These are phyloP conservation scores for Rhizoctonia solani DNA, from an alignment of 1,284 basidiomycete genomes.

Conservation along the genomic window DNA sequence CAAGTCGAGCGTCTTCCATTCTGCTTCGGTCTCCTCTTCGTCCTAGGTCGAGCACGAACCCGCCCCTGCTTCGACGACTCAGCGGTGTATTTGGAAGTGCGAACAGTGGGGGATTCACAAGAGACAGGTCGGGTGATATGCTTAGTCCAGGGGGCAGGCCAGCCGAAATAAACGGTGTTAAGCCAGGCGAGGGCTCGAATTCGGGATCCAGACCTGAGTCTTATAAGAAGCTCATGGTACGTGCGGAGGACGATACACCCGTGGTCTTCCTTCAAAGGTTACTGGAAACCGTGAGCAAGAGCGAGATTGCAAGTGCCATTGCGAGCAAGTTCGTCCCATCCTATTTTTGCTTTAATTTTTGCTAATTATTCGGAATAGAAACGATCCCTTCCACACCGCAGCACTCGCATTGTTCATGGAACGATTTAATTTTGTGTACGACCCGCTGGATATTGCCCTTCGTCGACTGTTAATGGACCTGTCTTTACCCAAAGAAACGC, in stretches of 20 bases:
- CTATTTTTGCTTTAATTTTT: not conserved
- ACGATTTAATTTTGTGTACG: constrained; percentile 78
- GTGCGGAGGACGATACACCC: constrained; percentile 63
- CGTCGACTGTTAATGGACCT: constrained; percentile 91
- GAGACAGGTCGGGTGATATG: not conserved
- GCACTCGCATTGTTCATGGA: constrained; percentile 76
- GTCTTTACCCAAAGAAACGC: constrained; percentile 90
- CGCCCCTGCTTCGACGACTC: constrained; percentile 24
- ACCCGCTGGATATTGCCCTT: constrained; percentile 90
- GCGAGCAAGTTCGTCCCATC: constrained; percentile 69
- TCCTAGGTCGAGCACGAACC: constrained; percentile 32
- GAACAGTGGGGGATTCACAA: not conserved
- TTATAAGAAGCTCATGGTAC: not conserved
- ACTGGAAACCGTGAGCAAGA: constrained; percentile 64
- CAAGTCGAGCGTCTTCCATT: constrained; percentile 18
- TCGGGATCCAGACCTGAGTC: not conserved
- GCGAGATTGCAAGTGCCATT: constrained; percentile 75
- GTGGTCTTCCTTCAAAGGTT: constrained; percentile 70
- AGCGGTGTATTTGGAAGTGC: constrained; percentile 30
- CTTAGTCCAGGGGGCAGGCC: too few species aligned
- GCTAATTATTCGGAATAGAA: constrained; percentile 50
- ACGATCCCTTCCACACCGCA: constrained; percentile 70
- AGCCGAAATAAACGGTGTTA: too few species aligned
- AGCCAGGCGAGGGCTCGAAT: not conserved
- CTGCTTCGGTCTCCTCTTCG: constrained; percentile 19